Percentiles rank a stretch among this genome's conserved stretches.
phyloP scores from a whole-genome alignment of 2,329 filamentous ascomycete species.

The Diaporthe sp. region DNA sequence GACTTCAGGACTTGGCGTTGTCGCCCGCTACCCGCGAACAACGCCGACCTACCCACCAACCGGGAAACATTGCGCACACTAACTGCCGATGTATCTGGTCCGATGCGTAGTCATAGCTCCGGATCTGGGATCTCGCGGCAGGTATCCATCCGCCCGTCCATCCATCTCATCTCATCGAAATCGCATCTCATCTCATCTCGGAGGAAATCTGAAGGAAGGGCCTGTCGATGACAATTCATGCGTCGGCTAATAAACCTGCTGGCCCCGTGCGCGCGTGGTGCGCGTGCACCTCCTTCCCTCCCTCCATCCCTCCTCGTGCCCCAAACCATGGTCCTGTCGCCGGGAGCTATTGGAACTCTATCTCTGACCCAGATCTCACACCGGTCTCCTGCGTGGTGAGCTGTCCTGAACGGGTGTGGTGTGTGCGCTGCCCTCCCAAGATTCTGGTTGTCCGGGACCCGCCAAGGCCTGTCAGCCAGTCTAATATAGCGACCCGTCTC shows the following conservation, averaged over 20 bases:
- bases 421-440: conserved; percentile 4
- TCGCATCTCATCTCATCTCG: conserved; percentile 37
- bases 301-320: no score
- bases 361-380: conserved; percentile 28
- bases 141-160: conserved; percentile 20
- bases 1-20: background rate
- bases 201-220: conserved; percentile 18
- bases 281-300: background rate
- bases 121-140: conserved; percentile 28
- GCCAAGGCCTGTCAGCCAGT: conserved; percentile 32
- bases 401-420: background rate
- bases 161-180: conserved; percentile 36
- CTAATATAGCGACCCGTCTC: conserved; percentile 22
- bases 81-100: conserved; percentile 13
- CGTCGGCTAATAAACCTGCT: conserved; percentile 2
- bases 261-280: background rate
- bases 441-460: background rate
- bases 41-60: background rate
- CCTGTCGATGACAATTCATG: conserved; percentile 25
- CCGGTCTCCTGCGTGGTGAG: conserved; percentile 20
- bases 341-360: conserved; percentile 29
- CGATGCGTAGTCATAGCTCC: conserved; percentile 7
- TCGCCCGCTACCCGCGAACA: background rate
- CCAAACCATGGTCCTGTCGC: background rate
- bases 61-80: background rate